Evolutionary conservation across 202 grass and related monocot genomes (phyloP).

Genomic region (Digitaria exilis): DNA sequence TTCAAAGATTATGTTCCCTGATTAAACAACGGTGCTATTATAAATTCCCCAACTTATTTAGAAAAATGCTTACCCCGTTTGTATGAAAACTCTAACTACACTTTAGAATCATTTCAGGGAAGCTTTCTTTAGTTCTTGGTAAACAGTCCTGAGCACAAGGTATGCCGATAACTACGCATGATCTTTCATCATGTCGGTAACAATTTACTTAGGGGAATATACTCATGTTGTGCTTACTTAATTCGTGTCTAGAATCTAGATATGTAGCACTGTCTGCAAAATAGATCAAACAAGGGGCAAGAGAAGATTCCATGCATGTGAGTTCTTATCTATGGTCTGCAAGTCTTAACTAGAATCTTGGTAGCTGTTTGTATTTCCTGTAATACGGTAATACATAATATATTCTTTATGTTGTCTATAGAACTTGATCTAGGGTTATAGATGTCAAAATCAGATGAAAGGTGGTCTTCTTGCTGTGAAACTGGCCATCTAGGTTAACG

Average conservation of each 20-base stretch:
- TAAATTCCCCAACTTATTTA: background rate
- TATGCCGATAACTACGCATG: slow-evolving; percentile 27
- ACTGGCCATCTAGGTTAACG: slow-evolving; percentile 37
- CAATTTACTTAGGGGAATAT: slow-evolving; percentile 4
- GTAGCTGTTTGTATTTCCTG: slow-evolving; percentile 36
- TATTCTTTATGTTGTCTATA: slow-evolving; percentile 25
- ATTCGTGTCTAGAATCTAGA: slow-evolving; percentile 3
- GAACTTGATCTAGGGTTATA: slow-evolving; percentile 29
- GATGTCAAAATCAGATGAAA: slow-evolving; percentile 57
- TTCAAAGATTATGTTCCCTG: slow-evolving; percentile 4
- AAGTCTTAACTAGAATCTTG: slow-evolving; percentile 27
- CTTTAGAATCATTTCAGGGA: background rate
- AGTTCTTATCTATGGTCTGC: slow-evolving; percentile 35
- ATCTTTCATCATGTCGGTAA: slow-evolving; percentile 28
- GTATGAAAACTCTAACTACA: slow-evolving; percentile 5
- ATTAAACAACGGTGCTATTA: background rate
- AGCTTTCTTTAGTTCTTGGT: background rate
- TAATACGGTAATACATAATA: slow-evolving; percentile 12
- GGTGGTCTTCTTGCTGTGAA: slow-evolving; percentile 34
- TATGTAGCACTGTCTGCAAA: slow-evolving; percentile 22
- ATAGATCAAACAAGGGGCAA: slow-evolving; percentile 26
- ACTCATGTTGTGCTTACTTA: background rate
- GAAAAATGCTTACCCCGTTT: background rate
- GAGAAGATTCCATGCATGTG: slow-evolving; percentile 52
- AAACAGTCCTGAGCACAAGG: slow-evolving; percentile 34